Base-by-base conservation (phyloP, 345 rosid species). In the Arabidopsis arenosa region DNA sequence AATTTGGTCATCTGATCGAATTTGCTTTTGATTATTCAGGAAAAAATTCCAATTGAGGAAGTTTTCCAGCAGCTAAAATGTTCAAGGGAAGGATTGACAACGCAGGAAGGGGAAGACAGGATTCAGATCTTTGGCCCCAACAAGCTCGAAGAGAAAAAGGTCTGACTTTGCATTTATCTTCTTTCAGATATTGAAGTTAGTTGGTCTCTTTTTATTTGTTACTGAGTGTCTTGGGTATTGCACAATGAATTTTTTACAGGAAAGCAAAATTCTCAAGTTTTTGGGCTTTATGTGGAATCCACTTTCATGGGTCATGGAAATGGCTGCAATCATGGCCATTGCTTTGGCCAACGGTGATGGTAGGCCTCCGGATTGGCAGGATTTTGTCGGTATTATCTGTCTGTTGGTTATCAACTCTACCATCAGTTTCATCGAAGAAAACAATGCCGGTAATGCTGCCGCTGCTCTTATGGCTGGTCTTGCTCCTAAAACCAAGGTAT, bases 391-490 rank as follows among this genome's bases (percentile, higher is more conserved):
- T 66, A 94, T 92, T 14, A 35, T 92, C 65, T 86, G 92, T 78
- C 67, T 92, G 85, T 36, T 92, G 30, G 80, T 92, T 4, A 90
- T 92, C 82, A 92, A 92, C 84, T 92, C 97, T 3, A 90, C 97
- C 72, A 92, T 90, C 77, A 90, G 93, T 87, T 92, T 92, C 35
- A 87, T 92, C 14, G 97, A 92, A 79, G 97, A 90, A 78, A 92
- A 92, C 87, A 90, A 90, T 43, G 97, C 97, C 0, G 96, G 97
- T 28, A 92, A 92, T 45, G 97, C 97, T 47, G 97, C 97, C 15
- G 93, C 93, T 32, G 96, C 93, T 68, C 93, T 92, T 33, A 90
- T 92, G 97, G 97, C 98, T 45, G 96, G 96, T 85, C 96, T 94
- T 68, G 98, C 98, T 73, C 98, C 98, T 70, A 90, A 90, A 73